Evolutionary conservation across 441 rosid genomes (phyloP), one percentile per base, ranked within the genome.

Genomic region (Mallotus japonicus): DNA sequence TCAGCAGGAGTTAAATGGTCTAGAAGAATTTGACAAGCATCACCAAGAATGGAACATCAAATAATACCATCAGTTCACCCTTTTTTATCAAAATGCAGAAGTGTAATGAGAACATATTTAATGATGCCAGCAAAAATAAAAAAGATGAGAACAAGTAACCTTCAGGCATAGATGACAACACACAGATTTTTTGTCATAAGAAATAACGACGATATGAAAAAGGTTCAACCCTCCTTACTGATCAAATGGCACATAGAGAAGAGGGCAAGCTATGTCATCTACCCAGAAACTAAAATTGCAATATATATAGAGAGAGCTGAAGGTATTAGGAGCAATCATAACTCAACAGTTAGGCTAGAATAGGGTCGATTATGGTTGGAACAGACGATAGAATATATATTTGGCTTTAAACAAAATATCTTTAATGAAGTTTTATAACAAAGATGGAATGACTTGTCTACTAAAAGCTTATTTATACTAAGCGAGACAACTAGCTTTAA

Each of bases 1-100:
- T 74, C 95, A 69, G 64, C 72, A 69, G 79, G 72, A 40, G 71
- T 72, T 78, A 76, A 74, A 69, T 76, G 67, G 63, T 70, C 69
- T 58, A 67, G 19, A 17, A 74, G 65, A 67, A 4, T 65, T 1
- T 13, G 67, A 72, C 34, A 69, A 73, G 44, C 3, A 51, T 57
- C 54, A 44, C 8, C 12, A 56, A 37, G 28, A 69, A 3, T 34
- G 34, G 76, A 60, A 57, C 28, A 17, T 59, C 20, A 71, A 57
- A 40, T 14, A 49, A 55, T 12, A n/a, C 17, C 12, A 16, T 2
- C 6, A 44, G 37, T 8, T 51, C 28, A 70, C 8, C 16, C 19
- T 8, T 42, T 22, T 53, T 62, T 13, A 59, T n/a, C 54, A 9
- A 32, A 1, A 17, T 49, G 61, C 44, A 59, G 61, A 56, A 66